These are phyloP conservation scores for Bimuria novae-zelandiae DNA, from an alignment of 2,329 filamentous ascomycete genomes.

Conservation along the genomic window DNA sequence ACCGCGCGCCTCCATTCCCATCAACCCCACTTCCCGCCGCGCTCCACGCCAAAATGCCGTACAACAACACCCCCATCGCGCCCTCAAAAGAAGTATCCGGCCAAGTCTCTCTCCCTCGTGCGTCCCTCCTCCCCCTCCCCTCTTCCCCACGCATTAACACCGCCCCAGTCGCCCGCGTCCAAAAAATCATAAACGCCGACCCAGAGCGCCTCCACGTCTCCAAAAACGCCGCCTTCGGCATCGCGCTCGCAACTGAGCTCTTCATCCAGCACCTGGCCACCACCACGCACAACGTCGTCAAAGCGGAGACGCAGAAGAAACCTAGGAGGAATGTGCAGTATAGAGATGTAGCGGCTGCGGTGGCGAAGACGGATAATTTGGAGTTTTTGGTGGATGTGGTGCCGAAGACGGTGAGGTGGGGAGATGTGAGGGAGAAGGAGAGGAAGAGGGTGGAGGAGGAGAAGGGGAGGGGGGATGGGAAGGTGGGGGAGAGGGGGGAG, in stretches of 20 bases:
- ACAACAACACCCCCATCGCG: conserved; percentile 84
- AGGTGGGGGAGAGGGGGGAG: conserved; percentile 42
- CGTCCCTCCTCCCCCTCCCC: conserved; percentile 36
- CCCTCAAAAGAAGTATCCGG: conserved; percentile 83
- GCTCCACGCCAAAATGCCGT: conserved; percentile 67
- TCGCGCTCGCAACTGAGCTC: conserved; percentile 91
- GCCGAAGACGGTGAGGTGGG: conserved; percentile 81
- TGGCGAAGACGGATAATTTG: conserved; percentile 87
- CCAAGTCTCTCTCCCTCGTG: conserved; percentile 82
- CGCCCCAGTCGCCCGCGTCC: conserved; percentile 80
- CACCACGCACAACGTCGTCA: conserved; percentile 84
- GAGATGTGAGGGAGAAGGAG: conserved; percentile 70
- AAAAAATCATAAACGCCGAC: conserved; percentile 91
- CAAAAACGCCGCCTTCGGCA: conserved; percentile 91
- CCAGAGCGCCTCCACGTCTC: conserved; percentile 78
- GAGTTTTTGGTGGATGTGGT: conserved; percentile 93
- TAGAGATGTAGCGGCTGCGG: conserved; percentile 86
- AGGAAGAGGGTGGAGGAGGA: conserved; percentile 47
- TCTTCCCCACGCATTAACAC: conserved; percentile 1
- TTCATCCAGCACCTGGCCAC: conserved; percentile 91
- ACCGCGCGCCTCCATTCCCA: neutral
- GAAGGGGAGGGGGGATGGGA: conserved; percentile 16
- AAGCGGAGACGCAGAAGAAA: conserved; percentile 75
- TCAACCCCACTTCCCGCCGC: neutral
- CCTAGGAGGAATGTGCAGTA: conserved; percentile 94